Percentiles rank a stretch among this genome's conserved stretches.
Conservation (phyloP, 495 filamentous ascomycete species). For the Aspergillus asperescens region DNA sequence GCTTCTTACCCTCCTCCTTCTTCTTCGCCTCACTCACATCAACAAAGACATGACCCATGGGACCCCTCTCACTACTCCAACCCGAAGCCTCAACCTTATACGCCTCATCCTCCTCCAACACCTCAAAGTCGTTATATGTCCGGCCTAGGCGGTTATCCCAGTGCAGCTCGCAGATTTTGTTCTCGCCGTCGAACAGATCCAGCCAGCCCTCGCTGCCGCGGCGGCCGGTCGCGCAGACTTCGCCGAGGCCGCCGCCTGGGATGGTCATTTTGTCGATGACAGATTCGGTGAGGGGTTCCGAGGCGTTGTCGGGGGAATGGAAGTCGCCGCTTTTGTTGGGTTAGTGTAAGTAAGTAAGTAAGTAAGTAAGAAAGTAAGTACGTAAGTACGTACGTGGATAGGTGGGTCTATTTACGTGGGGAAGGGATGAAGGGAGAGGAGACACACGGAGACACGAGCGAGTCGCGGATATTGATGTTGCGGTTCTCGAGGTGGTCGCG, state of each 20-base stretch:
- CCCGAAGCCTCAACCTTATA: conserved; percentile 34
- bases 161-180: conserved; percentile 39
- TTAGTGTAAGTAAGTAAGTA: conserved; percentile 8
- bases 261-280: conserved; percentile 34
- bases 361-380: neutral
- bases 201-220: conserved; percentile 37
- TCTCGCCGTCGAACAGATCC: conserved; percentile 33
- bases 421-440: neutral
- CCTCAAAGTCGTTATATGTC: conserved; percentile 28
- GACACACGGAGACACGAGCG: conserved; percentile 31
- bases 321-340: conserved; percentile 28
- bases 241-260: conserved; percentile 30
- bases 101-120: conserved; percentile 26
- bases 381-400: neutral
- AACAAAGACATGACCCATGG: conserved; percentile 37
- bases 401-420: too few species aligned
- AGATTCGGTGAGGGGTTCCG: conserved; percentile 28
- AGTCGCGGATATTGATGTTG: conserved; percentile 28
- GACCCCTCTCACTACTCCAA: conserved; percentile 34
- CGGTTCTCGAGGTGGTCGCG: conserved; percentile 32
- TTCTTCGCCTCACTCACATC: conserved; percentile 26
- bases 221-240: conserved; percentile 32
- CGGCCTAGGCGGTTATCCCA: conserved; percentile 35
- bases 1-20: conserved; percentile 7
- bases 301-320: conserved; percentile 23